A percentile compares a stretch with the other conserved stretches of the same genome.
Conservation (phyloP, 371 early-diverging fungal genomes). For the Mucor mucedo region DNA sequence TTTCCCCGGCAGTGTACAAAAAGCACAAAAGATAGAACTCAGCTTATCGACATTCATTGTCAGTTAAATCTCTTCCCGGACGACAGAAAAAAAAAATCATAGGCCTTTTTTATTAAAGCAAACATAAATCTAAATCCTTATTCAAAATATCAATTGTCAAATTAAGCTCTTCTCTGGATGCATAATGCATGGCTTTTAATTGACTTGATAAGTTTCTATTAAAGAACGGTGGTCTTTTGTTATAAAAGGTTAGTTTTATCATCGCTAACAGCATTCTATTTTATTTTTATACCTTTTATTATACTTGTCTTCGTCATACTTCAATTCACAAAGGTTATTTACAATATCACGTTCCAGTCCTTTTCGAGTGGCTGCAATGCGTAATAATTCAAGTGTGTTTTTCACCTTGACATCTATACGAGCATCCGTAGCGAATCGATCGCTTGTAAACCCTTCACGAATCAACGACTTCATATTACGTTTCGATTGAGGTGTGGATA, state of each 20-base stretch:
- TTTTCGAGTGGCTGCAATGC: constrained; percentile 16
- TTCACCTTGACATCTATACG: constrained; percentile 20
- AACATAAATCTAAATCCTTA: constrained; percentile 24
- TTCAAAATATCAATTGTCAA: constrained; percentile 30
- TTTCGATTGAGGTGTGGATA: constrained; percentile 4
- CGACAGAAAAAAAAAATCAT: no score
- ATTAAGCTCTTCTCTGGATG: constrained; percentile 25
- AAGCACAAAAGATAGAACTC: not conserved
- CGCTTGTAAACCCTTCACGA: constrained; percentile 28
- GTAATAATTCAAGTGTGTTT: constrained; percentile 31
- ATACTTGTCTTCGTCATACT: constrained; percentile 25
- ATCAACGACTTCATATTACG: constrained; percentile 21
- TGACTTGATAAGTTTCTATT: constrained; percentile 22
- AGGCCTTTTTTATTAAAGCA: not conserved
- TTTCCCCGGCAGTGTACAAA: no score
- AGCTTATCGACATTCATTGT: not conserved
- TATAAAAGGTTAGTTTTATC: not conserved
- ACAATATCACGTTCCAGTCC: constrained; percentile 31
- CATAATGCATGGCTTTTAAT: constrained; percentile 12
- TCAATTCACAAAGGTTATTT: constrained; percentile 28
- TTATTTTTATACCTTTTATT: constrained; percentile 17
- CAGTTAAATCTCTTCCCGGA: not conserved
- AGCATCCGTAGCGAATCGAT: constrained; percentile 17
- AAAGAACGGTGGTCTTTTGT: constrained; percentile 26
- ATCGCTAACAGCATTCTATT: not conserved